These are phyloP conservation scores for Phytopythium oedochilum DNA, from an alignment of 352 stramenopile species.

Conservation along the genomic window DNA sequence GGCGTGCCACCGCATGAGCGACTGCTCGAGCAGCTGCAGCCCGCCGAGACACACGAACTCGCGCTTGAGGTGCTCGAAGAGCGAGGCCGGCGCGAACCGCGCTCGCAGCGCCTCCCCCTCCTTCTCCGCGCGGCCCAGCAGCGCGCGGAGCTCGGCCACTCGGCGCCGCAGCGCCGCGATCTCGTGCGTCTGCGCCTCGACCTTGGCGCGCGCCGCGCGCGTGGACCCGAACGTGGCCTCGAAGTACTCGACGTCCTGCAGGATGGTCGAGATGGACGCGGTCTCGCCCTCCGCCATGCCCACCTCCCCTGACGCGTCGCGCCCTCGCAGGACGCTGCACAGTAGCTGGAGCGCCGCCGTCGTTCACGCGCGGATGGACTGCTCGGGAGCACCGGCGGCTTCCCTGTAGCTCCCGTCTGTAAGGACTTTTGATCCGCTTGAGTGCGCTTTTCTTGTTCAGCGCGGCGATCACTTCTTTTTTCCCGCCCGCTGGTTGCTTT, in stretches of 20 bases:
- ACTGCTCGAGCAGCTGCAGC: constrained; percentile 19
- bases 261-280: constrained; percentile 11
- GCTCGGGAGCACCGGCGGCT: too few relatives aligned
- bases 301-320: not conserved
- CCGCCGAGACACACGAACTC: constrained; percentile 29
- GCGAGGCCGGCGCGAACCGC: constrained; percentile 12
- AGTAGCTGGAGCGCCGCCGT: too few relatives aligned
- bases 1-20: constrained; percentile 12
- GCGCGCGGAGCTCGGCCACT: not conserved
- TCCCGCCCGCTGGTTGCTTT: not conserved
- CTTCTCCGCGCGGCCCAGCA: not conserved
- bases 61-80: constrained; percentile 25
- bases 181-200: constrained; percentile 26
- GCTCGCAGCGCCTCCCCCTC: constrained; percentile 3
- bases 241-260: constrained; percentile 33
- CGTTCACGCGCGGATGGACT: too few relatives aligned
- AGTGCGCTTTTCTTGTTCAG: not conserved
- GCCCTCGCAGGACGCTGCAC: not conserved
- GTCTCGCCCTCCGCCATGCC: not conserved
- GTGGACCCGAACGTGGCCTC: constrained; percentile 27
- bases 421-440: too few relatives aligned
- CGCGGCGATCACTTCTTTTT: not conserved
- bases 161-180: constrained; percentile 16
- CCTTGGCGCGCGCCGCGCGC: constrained; percentile 14
- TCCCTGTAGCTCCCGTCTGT: not conserved